phyloP scores from a whole-genome alignment of 257 asterid genomes.

The Fraxinus americana region DNA sequence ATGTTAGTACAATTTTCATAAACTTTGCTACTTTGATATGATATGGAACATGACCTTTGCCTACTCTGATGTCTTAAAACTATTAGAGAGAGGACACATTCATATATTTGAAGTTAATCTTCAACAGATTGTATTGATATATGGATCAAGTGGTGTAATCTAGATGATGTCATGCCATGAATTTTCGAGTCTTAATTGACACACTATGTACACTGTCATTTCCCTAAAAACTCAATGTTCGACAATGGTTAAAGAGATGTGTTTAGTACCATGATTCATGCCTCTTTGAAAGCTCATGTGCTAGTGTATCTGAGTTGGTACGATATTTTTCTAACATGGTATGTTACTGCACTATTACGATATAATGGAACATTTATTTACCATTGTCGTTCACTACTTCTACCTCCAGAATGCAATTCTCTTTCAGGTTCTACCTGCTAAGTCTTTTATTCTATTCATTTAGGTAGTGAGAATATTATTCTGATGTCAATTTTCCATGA shows the following conservation, averaged over 20 bases:
- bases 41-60: too few relatives aligned
- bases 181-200: background rate
- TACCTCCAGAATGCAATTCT: background rate
- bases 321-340: background rate
- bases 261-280: background rate
- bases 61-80: too few relatives aligned
- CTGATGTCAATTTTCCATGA: background rate
- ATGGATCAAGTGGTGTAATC: background rate
- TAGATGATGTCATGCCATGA: background rate
- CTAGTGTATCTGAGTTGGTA: background rate
- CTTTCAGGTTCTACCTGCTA: background rate
- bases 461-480: background rate
- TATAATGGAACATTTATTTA: background rate
- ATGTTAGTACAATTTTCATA: too few relatives aligned
- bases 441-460: background rate
- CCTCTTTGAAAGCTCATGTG: background rate
- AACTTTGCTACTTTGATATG: too few relatives aligned
- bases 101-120: background rate
- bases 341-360: background rate
- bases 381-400: background rate
- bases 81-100: too few relatives aligned
- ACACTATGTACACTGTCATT: too few relatives aligned
- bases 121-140: background rate
- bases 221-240: background rate
- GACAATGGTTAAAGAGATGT: background rate